Percentiles rank a stretch among this genome's conserved stretches.
Conservation (phyloP, 2,329 filamentous ascomycete species). For the Sphaerulina vaccinii region DNA sequence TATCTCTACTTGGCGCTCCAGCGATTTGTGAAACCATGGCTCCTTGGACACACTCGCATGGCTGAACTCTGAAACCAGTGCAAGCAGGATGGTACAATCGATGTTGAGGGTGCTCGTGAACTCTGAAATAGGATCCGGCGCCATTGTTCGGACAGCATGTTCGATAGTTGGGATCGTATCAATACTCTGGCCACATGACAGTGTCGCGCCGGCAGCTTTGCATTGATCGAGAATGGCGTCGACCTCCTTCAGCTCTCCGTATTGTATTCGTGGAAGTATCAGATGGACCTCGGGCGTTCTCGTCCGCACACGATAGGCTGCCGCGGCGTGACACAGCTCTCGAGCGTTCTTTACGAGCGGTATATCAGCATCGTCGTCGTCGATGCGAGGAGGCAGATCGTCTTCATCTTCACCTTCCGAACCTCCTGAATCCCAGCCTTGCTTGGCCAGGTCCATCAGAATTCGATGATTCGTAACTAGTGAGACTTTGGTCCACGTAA, state of each 20-base stretch:
- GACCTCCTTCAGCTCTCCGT: conserved; percentile 53
- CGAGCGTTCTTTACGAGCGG: conserved; percentile 61
- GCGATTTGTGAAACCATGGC: conserved; percentile 58
- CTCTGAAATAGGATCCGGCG: conserved; percentile 39
- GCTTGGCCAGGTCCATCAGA: conserved; percentile 67
- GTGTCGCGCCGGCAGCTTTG: conserved; percentile 48
- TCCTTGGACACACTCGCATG: conserved; percentile 53
- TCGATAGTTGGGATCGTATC: conserved; percentile 24
- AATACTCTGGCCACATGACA: conserved; percentile 36
- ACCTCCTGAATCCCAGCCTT: conserved; percentile 59
- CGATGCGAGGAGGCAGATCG: conserved; percentile 35
- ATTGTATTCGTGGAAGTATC: conserved; percentile 59
- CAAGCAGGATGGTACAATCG: conserved; percentile 69
- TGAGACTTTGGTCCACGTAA: conserved; percentile 68
- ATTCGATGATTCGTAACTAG: conserved; percentile 63
- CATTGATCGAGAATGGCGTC: conserved; percentile 58
- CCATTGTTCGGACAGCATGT: conserved; percentile 35
- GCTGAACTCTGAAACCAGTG: conserved; percentile 71
- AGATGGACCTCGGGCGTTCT: conserved; percentile 59
- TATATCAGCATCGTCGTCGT: conserved; percentile 54
- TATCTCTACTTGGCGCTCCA: conserved; percentile 63
- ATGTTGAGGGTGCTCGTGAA: conserved; percentile 55
- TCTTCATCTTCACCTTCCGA: conserved; percentile 50
- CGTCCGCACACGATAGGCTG: conserved; percentile 58
- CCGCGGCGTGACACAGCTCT: conserved; percentile 58